Evolutionary conservation across 192 early-diverging fungal species (phyloP).

Genomic region (Coemansia sp.): DNA sequence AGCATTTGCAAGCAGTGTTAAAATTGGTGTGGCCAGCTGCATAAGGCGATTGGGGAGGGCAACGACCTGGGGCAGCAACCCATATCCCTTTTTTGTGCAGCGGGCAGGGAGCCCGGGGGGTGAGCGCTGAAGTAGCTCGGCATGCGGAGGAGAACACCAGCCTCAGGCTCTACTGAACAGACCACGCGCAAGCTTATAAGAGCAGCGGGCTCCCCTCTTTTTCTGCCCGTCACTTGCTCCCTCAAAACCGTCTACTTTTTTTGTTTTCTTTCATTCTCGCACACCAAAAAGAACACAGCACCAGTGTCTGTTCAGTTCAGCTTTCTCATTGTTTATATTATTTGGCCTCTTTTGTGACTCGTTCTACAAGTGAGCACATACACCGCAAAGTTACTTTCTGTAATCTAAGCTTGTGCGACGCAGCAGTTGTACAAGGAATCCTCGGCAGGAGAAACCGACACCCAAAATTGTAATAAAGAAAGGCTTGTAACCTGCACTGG

Average conservation of each 20-base stretch:
- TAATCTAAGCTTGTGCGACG: neutral
- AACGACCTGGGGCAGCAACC: neutral
- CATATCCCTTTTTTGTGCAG: constrained; percentile 8
- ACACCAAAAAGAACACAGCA: neutral
- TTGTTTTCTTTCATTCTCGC: constrained; percentile 7
- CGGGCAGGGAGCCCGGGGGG: constrained; percentile 13
- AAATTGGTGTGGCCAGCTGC: neutral
- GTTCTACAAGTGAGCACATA: neutral
- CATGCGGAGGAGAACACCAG: constrained; percentile 23
- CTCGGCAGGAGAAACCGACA: neutral
- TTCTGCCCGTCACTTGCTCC: neutral
- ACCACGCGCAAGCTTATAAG: constrained; percentile 8
- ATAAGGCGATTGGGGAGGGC: neutral
- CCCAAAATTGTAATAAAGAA: neutral
- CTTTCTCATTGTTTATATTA: neutral
- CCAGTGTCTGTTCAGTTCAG: no score
- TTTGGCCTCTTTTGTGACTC: neutral
- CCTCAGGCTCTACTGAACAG: constrained; percentile 21
- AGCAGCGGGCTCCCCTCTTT: constrained; percentile 10
- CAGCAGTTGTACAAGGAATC: neutral
- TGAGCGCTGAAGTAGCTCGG: constrained; percentile 6
- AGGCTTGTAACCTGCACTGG: neutral
- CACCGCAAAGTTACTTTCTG: neutral
- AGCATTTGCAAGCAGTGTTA: neutral
- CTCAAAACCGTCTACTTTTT: neutral